A percentile compares a stretch with the other conserved stretches of the same genome.
These are phyloP conservation scores for Neohortaea acidophila DNA, from an alignment of 495 filamentous ascomycete species.

Conservation along the genomic window DNA sequence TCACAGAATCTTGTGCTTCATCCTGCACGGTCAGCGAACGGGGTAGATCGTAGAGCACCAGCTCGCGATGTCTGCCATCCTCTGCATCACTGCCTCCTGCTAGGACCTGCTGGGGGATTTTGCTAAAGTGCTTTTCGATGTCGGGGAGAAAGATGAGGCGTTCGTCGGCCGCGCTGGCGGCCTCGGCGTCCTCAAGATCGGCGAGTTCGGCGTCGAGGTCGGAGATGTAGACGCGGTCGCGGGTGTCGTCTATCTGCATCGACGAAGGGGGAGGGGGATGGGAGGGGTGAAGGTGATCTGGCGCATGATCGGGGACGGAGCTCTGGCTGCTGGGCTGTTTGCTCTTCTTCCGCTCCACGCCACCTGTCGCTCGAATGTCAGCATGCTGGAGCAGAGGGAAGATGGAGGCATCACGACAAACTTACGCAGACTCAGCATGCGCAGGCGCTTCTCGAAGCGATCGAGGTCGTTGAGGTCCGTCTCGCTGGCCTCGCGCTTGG, in stretches of 20 bases:
- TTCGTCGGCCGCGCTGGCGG: constrained; percentile 28
- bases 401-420: constrained; percentile 21
- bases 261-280: constrained; percentile 20
- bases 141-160: constrained; percentile 65
- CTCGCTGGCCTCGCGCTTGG: constrained; percentile 7
- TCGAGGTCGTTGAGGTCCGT: constrained; percentile 24
- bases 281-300: constrained; percentile 44
- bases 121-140: constrained; percentile 61
- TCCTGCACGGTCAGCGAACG: constrained; percentile 54
- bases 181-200: constrained; percentile 34
- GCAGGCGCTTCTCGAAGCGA: constrained; percentile 63
- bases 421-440: constrained; percentile 64
- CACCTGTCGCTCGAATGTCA: background rate
- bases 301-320: constrained; percentile 30
- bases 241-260: constrained; percentile 83
- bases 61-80: constrained; percentile 38
- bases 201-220: constrained; percentile 77
- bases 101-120: constrained; percentile 53
- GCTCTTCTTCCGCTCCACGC: background rate
- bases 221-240: constrained; percentile 76
- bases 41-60: constrained; percentile 74
- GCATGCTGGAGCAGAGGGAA: background rate
- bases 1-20: constrained; percentile 62
- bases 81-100: constrained; percentile 26
- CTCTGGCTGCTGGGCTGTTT: no score